These are phyloP conservation scores for Penicillium antarcticum DNA, from an alignment of 495 filamentous ascomycete genomes.

Conservation along the genomic window DNA sequence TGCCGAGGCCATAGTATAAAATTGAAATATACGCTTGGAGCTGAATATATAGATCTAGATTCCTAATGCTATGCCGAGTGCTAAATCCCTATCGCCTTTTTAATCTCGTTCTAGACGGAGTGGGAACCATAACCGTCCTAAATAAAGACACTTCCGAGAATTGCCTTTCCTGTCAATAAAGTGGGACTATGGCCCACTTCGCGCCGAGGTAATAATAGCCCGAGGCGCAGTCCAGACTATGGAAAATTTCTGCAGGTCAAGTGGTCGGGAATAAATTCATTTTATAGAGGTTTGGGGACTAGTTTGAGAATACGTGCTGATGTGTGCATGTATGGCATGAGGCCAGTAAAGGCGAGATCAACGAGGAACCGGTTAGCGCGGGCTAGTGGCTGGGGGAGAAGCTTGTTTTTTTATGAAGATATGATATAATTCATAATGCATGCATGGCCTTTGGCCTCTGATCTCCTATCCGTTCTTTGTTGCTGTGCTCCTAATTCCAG, in stretches of 20 bases:
- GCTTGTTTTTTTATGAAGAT: slow-evolving; percentile 1
- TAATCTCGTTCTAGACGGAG: too few relatives aligned
- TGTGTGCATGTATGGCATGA: not conserved
- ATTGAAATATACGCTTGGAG: too few relatives aligned
- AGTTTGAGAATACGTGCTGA: not conserved
- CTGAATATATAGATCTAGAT: too few relatives aligned
- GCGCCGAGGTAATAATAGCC: not conserved
- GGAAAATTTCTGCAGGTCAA: not conserved
- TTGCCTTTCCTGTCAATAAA: not conserved
- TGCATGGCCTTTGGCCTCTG: too few relatives aligned
- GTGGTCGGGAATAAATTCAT: not conserved
- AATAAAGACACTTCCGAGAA: too few relatives aligned
- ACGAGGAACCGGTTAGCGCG: not conserved
- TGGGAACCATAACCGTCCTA: too few relatives aligned
- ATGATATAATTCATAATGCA: too few relatives aligned
- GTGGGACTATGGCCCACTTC: slow-evolving; percentile 1
- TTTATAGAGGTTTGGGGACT: not conserved
- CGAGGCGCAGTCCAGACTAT: slow-evolving; percentile 1
- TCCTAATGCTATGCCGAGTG: too few relatives aligned
- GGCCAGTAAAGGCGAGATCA: not conserved
- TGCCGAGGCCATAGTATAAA: too few relatives aligned
- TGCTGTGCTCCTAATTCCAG: too few relatives aligned
- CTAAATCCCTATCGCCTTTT: too few relatives aligned
- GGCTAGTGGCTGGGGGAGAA: slow-evolving; percentile 1
- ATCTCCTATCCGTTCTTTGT: too few relatives aligned